Evolutionary conservation across 1,284 basidiomycete species (phyloP).

Genomic region (Polyporus tsugae): DNA sequence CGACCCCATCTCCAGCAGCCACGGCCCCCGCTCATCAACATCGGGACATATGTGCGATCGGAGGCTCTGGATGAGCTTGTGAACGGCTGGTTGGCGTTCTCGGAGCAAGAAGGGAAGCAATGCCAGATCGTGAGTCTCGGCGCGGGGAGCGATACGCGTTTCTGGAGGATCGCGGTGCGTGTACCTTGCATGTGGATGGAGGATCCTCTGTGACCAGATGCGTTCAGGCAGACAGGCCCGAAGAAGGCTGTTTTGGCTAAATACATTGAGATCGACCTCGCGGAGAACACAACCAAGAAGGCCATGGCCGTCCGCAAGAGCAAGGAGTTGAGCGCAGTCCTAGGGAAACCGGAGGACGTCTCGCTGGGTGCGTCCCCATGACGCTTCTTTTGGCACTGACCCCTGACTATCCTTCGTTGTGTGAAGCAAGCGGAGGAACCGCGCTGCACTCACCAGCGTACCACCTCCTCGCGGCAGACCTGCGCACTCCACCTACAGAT

Average conservation of each 20-base stretch:
- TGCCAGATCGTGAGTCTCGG: conserved; percentile 91
- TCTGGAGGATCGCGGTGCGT: conserved; percentile 89
- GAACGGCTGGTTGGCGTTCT: conserved; percentile 68
- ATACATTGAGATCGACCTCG: conserved; percentile 94
- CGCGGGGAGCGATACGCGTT: conserved; percentile 93
- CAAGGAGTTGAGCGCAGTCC: conserved; percentile 59
- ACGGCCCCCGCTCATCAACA: conserved; percentile 90
- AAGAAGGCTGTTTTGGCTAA: conserved; percentile 55
- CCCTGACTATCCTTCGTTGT: neutral
- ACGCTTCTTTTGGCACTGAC: neutral
- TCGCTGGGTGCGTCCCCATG: conserved; percentile 49
- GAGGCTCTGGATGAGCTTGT: conserved; percentile 85
- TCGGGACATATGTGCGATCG: conserved; percentile 92
- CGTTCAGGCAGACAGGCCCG: conserved; percentile 56
- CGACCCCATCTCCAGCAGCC: conserved; percentile 68
- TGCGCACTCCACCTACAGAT: conserved; percentile 61
- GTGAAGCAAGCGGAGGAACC: conserved; percentile 72
- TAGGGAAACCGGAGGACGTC: conserved; percentile 59
- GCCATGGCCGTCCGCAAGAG: conserved; percentile 83
- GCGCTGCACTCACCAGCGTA: conserved; percentile 73
- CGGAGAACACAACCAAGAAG: conserved; percentile 85
- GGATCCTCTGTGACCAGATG: conserved; percentile 13
- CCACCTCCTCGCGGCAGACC: conserved; percentile 79
- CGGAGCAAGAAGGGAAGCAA: conserved; percentile 47
- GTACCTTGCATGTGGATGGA: neutral